These are phyloP conservation scores for Backusella mclennaniae DNA, from an alignment of 192 early-diverging fungal species.

Conservation along the genomic window DNA sequence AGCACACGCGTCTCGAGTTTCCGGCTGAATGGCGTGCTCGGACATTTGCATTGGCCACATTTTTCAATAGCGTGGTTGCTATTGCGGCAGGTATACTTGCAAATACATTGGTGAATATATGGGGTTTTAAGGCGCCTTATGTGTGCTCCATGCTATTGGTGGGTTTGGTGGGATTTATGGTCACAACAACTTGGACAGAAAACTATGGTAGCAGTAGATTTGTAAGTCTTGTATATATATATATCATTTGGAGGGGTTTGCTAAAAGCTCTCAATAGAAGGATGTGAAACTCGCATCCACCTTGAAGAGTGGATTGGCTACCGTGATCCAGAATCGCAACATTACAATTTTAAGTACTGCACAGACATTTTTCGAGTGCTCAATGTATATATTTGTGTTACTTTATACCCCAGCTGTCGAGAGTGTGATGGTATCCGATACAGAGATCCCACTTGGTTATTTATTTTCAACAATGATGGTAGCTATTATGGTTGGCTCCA, in stretches of 20 bases:
- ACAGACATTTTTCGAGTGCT: conserved; percentile 61
- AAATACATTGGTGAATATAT: conserved; percentile 53
- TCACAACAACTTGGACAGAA: conserved; percentile 64
- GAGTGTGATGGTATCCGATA: conserved; percentile 8
- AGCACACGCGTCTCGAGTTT: conserved; percentile 55
- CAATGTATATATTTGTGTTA: conserved; percentile 65
- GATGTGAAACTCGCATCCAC: conserved; percentile 9
- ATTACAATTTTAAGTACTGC: conserved; percentile 52
- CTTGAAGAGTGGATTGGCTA: background rate
- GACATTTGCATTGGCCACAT: conserved; percentile 65
- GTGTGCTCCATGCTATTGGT: conserved; percentile 55
- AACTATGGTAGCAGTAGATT: conserved; percentile 59
- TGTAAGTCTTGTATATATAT: background rate
- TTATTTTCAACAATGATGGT: conserved; percentile 57
- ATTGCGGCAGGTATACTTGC: conserved; percentile 65
- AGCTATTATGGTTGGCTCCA: conserved; percentile 52
- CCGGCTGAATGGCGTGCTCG: conserved; percentile 47
- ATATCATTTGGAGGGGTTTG: background rate
- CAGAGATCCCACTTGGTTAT: conserved; percentile 43
- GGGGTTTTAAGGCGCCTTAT: conserved; percentile 63
- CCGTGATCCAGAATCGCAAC: conserved; percentile 23
- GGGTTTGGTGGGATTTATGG: conserved; percentile 44
- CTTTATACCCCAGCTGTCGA: conserved; percentile 59
- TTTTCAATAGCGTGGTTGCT: conserved; percentile 70
- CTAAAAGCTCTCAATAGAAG: background rate